Evolutionary conservation across 2,329 filamentous ascomycete genomes (phyloP), one percentile per base, ranked within the genome.

Genomic region (Juglanconis juglandina): DNA sequence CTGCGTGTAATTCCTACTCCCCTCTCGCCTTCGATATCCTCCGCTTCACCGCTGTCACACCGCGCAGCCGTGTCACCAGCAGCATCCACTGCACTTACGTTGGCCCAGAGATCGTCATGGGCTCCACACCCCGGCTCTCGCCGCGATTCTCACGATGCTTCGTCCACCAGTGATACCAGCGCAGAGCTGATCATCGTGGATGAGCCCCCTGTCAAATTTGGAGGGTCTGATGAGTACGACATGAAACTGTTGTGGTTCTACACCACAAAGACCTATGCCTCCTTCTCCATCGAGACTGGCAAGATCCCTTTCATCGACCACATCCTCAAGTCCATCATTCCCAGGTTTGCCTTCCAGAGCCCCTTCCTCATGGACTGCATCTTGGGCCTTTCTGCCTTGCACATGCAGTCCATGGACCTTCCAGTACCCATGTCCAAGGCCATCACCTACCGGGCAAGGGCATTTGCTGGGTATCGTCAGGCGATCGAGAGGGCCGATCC

Each of bases 231-330:
- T 46, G 71, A 74, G 37, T 64, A 72, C 33, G 81, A 85, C 62
- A 81, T 85, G 79, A 79, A 76, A 63, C 75, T 85, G 46, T 67
- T 85, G 6, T 85, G 81, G 81, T 82, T 82, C 66, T 85, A 82
- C 66, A 80, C 79, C 11, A 73, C 72, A 8, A 68, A 76, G 37
- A 81, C 79, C 8, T 80, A 72, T 64, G 62, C 70, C 3, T 79
- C 79, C 13, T 82, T 85, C 66, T 74, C 78, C 13, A 69, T 79
- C 34, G 69, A 77, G 30, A 68, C 70, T 14, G 72, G 72, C 41
- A 67, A 66, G 6, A 70, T 72, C 3, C 65, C 69, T 9, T 65
- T 71, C 0, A 66, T 79, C 56, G 75, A 79, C 60, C 68, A 76
- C 8, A 73, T 80, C 30, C 74, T 85, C 61, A 76, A 75, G 61